Conservation (phyloP, 208 protist genomes). For the Acanthamoeba pearcei region DNA sequence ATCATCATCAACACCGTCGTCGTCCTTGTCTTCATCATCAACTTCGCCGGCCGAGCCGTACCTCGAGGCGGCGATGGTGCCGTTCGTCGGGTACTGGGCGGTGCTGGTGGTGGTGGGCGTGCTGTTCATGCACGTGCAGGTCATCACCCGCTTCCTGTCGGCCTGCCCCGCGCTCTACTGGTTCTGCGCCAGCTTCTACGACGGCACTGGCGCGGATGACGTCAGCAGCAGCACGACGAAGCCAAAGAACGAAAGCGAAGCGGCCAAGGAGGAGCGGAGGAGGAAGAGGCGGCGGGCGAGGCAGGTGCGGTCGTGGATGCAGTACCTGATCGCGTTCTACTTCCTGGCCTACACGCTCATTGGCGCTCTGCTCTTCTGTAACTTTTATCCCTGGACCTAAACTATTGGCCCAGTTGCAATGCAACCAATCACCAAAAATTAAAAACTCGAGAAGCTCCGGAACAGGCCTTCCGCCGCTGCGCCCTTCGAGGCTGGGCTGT, state of each 20-base stretch:
- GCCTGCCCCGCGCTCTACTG: slow-evolving; percentile 79
- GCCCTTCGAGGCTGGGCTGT: no score
- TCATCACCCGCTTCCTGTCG: slow-evolving; percentile 84
- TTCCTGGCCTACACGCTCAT: slow-evolving; percentile 81
- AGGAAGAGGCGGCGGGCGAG: not conserved
- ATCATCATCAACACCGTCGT: not conserved
- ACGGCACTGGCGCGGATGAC: not conserved
- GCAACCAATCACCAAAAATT: no score
- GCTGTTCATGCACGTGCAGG: slow-evolving; percentile 86
- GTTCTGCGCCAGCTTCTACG: slow-evolving; percentile 72
- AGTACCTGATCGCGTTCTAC: slow-evolving; percentile 74
- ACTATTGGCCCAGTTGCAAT: not conserved
- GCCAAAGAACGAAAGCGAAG: not conserved
- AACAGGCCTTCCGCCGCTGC: no score
- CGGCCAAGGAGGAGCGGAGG: not conserved
- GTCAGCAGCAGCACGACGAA: not conserved
- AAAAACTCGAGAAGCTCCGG: no score
- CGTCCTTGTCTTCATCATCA: not conserved
- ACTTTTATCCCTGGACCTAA: slow-evolving; percentile 83
- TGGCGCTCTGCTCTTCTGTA: slow-evolving; percentile 79
- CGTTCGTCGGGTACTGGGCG: slow-evolving; percentile 74
- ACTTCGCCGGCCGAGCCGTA: not conserved
- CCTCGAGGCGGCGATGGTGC: slow-evolving; percentile 21
- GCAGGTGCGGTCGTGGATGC: not conserved
- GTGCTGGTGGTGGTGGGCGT: slow-evolving; percentile 69